Conservation (phyloP, 495 filamentous ascomycete species). For the Penicillium bialowiezense region DNA sequence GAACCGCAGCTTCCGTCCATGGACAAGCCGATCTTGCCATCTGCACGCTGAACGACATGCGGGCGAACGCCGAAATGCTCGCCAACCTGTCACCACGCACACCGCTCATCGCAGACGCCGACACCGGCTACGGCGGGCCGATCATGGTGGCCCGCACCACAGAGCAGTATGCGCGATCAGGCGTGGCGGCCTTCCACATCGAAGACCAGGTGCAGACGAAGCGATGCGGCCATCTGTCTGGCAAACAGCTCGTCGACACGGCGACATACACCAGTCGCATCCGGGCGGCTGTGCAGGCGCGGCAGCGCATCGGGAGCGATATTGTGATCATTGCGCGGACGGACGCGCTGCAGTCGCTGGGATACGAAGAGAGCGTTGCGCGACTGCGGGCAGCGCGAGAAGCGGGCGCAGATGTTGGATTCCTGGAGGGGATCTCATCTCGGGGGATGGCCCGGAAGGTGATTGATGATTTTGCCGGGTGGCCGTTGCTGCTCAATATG, state of each 20-base stretch:
- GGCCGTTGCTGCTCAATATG: constrained; percentile 65
- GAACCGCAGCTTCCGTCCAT: constrained; percentile 63
- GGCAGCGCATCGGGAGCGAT: constrained; percentile 50
- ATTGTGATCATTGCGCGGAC: constrained; percentile 71
- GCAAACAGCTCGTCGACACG: constrained; percentile 59
- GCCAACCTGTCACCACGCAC: constrained; percentile 37
- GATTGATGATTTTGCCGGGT: constrained; percentile 52
- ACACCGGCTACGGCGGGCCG: constrained; percentile 64
- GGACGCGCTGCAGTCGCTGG: constrained; percentile 58
- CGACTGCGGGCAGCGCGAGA: constrained; percentile 55
- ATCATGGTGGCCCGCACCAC: constrained; percentile 64
- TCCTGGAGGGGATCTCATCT: constrained; percentile 50
- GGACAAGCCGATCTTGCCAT: constrained; percentile 67
- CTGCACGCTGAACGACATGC: constrained; percentile 48
- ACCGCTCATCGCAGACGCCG: constrained; percentile 68
- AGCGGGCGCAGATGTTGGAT: constrained; percentile 61
- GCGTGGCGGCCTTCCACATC: constrained; percentile 68
- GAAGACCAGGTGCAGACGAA: constrained; percentile 72
- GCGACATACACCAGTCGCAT: constrained; percentile 57
- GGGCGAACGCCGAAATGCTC: constrained; percentile 43
- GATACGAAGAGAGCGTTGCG: constrained; percentile 59
- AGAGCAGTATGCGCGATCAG: constrained; percentile 60
- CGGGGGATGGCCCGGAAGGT: constrained; percentile 33
- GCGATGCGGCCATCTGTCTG: constrained; percentile 61
- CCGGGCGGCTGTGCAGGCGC: constrained; percentile 50